Base-by-base conservation (phyloP, 2,329 filamentous ascomycete species). In the Plectosphaerella plurivora region DNA sequence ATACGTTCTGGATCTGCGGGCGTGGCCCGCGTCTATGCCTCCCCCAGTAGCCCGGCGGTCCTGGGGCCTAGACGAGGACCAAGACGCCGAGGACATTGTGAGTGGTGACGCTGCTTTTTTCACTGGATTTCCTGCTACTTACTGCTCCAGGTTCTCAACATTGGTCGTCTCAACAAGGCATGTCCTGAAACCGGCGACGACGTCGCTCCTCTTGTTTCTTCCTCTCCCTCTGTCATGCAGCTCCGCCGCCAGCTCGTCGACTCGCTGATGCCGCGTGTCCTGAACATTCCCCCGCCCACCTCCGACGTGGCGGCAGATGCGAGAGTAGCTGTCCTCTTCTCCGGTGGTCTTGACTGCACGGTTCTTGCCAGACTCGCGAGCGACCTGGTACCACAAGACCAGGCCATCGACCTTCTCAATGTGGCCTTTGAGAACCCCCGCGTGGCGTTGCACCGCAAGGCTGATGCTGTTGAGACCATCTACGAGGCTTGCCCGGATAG, bases 361-460 rank as follows among this genome's bases (percentile, higher is more conserved):
- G 76, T 97, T 1, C 76, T 99, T 47, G 93, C 93, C 20, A 83
- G 91, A 44, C 71, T 97, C 22, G 77, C 82, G 11, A 89, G 96
- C 64, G 87, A 96, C 12, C 69, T 95, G 3, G 66, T 97, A 2
- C 88, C 89, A 0, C 14, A 65, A 0, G 69, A 77, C 4, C 86
- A 95, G 61, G 74, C 80, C 1, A 85, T 99, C 55, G 94, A 97
- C 64, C 76, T 99, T 9, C 79, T 99, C 57, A 99, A 99, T 59
- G 93, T 99, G 45, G 94, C 93, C 0, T 99, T 99, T 63, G 90
- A 99, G 68, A 99, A 99, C 59, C 93, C 92, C 0, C 81, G 89
- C 33, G 82, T 86, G 57, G 84, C 79, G 54, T 84, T 77, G 3
- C 76, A 82, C 44, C 70, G 81, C 11, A 28, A 39, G 12, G 73